Base-by-base conservation (phyloP, 345 rosid species). In the Draba incana region DNA sequence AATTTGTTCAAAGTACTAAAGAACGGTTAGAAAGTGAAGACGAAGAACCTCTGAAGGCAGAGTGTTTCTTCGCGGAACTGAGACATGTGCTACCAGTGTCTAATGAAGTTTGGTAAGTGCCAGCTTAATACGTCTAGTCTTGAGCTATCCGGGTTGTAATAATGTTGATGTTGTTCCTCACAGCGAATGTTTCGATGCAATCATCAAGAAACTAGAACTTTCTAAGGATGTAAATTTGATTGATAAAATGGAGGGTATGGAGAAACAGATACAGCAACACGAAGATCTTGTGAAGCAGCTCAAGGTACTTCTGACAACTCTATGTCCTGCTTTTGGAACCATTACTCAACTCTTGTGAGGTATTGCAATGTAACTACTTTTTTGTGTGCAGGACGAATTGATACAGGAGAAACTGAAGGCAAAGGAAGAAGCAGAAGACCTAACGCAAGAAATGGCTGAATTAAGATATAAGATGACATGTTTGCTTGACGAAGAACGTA, bases 371-470 rank as follows among this genome's bases (percentile, higher is more conserved):
- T 68, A 24, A 63, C 59, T 62, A 48, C 42, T 25, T 51, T 51
- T 42, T 33, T 52, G 43, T 43, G 15, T 13, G 43, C 59, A 75
- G 79, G 87, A 84, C 41, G 97, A 88, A 51, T 38, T 90, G 78
- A 84, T 80, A 77, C 82, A 80, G 66, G 92, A 90, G 75, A 90
- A 84, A 73, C 76, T 82, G 64, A 90, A 83, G 69, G 84, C 96
- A 42, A 88, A 86, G 81, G 98, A 93, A 77, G 98, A 92, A 78
- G 83, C 97, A 1, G 97, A 92, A 71, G 97, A 92, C 71, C 83
- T 92, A 49, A 85, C 93, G 16, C 97, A 92, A 79, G 97, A 90
- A 83, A 92, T 90, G 97, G 97, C 97, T 31, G 98, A 92, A 71
- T 75, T 92, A 63, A 86, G 98, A 81, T 88, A 92, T 61, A 84